A percentile compares a stretch with the other conserved stretches of the same genome.
Evolutionary conservation across 1,139 yeast species (phyloP).

Genomic region (Candida sp.): DNA sequence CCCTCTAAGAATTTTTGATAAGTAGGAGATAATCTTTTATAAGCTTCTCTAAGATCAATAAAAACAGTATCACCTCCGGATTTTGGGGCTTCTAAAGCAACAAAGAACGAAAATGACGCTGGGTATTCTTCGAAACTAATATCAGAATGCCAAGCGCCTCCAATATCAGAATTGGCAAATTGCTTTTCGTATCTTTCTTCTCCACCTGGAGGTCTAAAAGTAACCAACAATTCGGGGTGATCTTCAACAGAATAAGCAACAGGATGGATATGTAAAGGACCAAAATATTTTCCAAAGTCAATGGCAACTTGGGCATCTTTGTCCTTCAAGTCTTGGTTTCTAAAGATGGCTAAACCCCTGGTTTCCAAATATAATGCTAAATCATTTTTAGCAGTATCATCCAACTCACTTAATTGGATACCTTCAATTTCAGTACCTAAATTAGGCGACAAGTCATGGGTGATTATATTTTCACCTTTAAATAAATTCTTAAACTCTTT

Average conservation of each 20-base stretch:
- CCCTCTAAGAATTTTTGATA: slow-evolving; percentile 24
- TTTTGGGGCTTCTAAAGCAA: slow-evolving; percentile 28
- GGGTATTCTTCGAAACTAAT: slow-evolving; percentile 30
- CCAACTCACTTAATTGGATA: slow-evolving; percentile 27
- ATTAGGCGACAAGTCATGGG: slow-evolving; percentile 25
- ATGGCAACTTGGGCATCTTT: slow-evolving; percentile 26
- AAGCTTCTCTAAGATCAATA: slow-evolving; percentile 29
- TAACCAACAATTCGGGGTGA: slow-evolving; percentile 26
- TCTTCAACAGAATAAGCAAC: slow-evolving; percentile 21
- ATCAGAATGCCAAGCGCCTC: slow-evolving; percentile 27
- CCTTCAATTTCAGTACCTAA: slow-evolving; percentile 31
- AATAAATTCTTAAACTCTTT: slow-evolving; percentile 23
- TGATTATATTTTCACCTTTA: slow-evolving; percentile 11
- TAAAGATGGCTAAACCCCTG: slow-evolving; percentile 27
- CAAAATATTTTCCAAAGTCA: slow-evolving; percentile 27
- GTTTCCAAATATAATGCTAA: slow-evolving; percentile 28
- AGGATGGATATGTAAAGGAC: slow-evolving; percentile 31
- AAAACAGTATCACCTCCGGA: slow-evolving; percentile 33
- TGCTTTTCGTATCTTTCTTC: slow-evolving; percentile 13
- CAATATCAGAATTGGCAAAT: slow-evolving; percentile 16
- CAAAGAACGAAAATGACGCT: slow-evolving; percentile 26
- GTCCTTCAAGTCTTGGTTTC: slow-evolving; percentile 28
- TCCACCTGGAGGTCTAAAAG: slow-evolving; percentile 27
- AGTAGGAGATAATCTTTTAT: slow-evolving; percentile 26
- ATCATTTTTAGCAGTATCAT: slow-evolving; percentile 29